These are phyloP conservation scores for Diplodia intermedia DNA, from an alignment of 2,329 filamentous ascomycete genomes.

Conservation along the genomic window DNA sequence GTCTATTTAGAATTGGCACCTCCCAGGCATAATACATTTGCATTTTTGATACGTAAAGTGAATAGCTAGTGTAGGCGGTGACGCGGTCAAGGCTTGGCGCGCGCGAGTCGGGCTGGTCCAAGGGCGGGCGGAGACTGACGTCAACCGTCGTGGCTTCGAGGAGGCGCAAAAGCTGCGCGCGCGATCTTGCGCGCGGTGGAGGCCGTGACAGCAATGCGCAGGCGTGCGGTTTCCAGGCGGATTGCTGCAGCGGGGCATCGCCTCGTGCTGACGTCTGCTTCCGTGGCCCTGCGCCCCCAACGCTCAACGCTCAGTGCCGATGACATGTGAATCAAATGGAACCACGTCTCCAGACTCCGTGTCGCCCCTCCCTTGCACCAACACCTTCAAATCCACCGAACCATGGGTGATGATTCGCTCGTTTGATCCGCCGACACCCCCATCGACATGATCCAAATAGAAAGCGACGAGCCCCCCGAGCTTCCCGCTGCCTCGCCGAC, in stretches of 20 bases:
- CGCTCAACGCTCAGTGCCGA: conserved; percentile 25
- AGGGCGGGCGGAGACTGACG: conserved; percentile 15
- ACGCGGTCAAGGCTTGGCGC: conserved; percentile 14
- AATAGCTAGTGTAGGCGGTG: neutral
- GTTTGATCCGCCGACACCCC: conserved; percentile 6
- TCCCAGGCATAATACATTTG: neutral
- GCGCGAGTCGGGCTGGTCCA: conserved; percentile 17
- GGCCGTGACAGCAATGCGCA: neutral
- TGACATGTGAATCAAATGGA: conserved; percentile 31
- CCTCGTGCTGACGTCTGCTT: conserved; percentile 26
- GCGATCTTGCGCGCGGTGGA: neutral
- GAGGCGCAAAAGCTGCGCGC: neutral
- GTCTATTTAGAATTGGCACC: neutral
- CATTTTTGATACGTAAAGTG: neutral
- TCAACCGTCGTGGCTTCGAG: conserved; percentile 7
- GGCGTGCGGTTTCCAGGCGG: neutral
- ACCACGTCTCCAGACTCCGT: conserved; percentile 31
- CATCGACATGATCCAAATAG: conserved; percentile 14
- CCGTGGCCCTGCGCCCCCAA: conserved; percentile 20
- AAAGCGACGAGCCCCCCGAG: conserved; percentile 29
- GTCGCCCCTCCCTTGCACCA: conserved; percentile 4
- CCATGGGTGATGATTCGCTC: conserved; percentile 28
- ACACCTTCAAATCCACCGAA: neutral
- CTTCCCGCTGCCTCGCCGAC: conserved; percentile 1
- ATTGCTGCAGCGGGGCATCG: neutral